A percentile compares a stretch with the other conserved stretches of the same genome.
Evolutionary conservation across 2,329 filamentous ascomycete species (phyloP).

Genomic region (Pseudogymnoascus sp.): DNA sequence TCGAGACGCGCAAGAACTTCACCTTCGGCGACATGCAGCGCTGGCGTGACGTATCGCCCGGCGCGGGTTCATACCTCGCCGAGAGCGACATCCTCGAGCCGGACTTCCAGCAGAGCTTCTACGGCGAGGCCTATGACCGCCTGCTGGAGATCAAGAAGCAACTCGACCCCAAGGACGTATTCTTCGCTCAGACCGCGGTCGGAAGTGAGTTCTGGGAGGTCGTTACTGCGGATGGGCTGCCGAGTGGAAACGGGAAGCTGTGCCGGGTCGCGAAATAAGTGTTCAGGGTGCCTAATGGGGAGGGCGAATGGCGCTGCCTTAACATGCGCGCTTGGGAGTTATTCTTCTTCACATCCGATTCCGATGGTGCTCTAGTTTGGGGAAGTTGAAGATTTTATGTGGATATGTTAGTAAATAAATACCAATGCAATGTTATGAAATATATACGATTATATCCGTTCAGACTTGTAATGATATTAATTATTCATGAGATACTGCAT

Average conservation of each 20-base stretch:
- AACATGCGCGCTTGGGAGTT: background rate
- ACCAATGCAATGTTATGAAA: background rate
- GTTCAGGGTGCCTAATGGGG: background rate
- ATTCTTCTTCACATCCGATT: background rate
- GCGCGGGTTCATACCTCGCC: conserved; percentile 38
- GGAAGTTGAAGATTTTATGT: background rate
- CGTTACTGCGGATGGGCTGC: conserved; percentile 13
- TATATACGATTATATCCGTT: background rate
- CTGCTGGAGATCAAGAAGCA: conserved; percentile 39
- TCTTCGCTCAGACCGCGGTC: conserved; percentile 23
- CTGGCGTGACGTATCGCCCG: conserved; percentile 19
- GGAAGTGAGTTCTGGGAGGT: conserved; percentile 17
- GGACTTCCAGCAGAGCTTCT: conserved; percentile 28
- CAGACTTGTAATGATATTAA: background rate
- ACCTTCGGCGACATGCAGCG: conserved; percentile 16
- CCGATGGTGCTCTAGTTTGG: background rate
- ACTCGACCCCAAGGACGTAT: conserved; percentile 39
- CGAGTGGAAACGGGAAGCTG: conserved; percentile 17
- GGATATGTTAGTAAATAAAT: background rate
- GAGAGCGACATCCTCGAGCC: conserved; percentile 40
- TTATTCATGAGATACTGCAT: background rate
- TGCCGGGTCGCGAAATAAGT: conserved; percentile 13
- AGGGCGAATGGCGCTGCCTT: background rate
- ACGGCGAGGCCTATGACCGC: conserved; percentile 28
- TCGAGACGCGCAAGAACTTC: conserved; percentile 14